These are phyloP conservation scores for Hemisphaericaspora xylofermentans DNA, from an alignment of 1,139 yeast genomes.

Conservation along the genomic window DNA sequence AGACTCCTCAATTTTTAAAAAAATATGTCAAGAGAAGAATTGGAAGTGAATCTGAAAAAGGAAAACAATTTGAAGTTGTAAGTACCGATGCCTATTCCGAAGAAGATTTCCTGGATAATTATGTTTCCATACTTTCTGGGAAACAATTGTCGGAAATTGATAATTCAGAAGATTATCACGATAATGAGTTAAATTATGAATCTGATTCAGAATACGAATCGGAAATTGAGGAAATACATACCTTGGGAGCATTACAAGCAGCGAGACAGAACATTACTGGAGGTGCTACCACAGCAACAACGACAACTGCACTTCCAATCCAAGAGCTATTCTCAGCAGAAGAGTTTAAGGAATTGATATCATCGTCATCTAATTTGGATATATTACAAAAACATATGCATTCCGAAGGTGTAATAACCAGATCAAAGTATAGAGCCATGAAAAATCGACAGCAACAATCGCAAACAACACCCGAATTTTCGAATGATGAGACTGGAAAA, in stretches of 20 bases:
- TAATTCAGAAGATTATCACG: constrained; percentile 41
- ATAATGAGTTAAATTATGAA: constrained; percentile 8
- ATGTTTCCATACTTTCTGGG: constrained; percentile 26
- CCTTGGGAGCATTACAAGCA: neutral
- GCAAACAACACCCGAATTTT: neutral
- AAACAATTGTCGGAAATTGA: constrained; percentile 46
- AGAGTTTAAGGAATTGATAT: constrained; percentile 30
- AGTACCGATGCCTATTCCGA: constrained; percentile 25
- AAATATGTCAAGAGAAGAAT: constrained; percentile 18
- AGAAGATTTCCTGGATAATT: constrained; percentile 22
- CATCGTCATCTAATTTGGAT: constrained; percentile 19
- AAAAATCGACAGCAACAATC: neutral
- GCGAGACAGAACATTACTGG: neutral
- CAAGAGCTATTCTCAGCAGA: constrained; percentile 32
- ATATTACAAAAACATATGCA: constrained; percentile 39
- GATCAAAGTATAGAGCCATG: constrained; percentile 35
- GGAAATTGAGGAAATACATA: constrained; percentile 14
- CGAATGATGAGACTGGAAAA: constrained; percentile 20
- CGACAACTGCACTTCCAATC: constrained; percentile 11
- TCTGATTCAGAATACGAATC: constrained; percentile 19
- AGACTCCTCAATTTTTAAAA: constrained; percentile 28
- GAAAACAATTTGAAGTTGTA: constrained; percentile 10
- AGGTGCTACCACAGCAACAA: neutral
- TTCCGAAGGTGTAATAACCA: constrained; percentile 34
- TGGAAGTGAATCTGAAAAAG: neutral